phyloP scores from a whole-genome alignment of 2,329 filamentous ascomycete species.

The Exophiala alcalophila region DNA sequence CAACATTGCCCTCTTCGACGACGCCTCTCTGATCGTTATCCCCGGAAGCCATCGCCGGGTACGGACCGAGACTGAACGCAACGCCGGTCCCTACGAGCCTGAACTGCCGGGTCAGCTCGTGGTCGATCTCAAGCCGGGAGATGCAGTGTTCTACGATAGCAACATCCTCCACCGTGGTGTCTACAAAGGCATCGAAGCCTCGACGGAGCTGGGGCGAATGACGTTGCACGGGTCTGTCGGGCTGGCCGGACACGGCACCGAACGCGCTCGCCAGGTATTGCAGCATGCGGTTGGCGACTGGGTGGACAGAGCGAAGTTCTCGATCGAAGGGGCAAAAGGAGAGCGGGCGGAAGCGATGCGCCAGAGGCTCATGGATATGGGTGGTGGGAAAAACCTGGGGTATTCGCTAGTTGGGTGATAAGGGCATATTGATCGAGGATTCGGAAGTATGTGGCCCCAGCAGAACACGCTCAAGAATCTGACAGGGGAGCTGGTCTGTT shows the following conservation, averaged over 20 bases:
- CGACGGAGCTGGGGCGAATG: conserved; percentile 39
- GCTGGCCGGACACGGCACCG: conserved; percentile 38
- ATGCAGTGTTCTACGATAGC: conserved; percentile 85
- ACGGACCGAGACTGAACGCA: conserved; percentile 66
- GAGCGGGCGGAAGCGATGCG: conserved; percentile 45
- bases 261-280: conserved; percentile 44
- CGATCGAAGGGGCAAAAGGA: conserved; percentile 35
- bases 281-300: conserved; percentile 48
- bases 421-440: neutral
- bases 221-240: conserved; percentile 46
- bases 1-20: conserved; percentile 77
- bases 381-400: conserved; percentile 44
- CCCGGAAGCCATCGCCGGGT: conserved; percentile 72
- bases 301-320: conserved; percentile 41
- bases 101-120: conserved; percentile 61
- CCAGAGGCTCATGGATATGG: conserved; percentile 45
- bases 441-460: no score
- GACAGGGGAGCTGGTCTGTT: no score
- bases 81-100: conserved; percentile 62
- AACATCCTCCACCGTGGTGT: conserved; percentile 65
- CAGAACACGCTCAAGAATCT: no score
- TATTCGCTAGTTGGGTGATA: conserved; percentile 42
- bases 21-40: conserved; percentile 70
- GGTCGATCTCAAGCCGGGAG: conserved; percentile 67
- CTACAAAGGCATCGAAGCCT: conserved; percentile 40